Evolutionary conservation across 164 flowering plant genomes (phyloP), one percentile per base, ranked within the genome.

Genomic region (Houttuynia cordata): DNA sequence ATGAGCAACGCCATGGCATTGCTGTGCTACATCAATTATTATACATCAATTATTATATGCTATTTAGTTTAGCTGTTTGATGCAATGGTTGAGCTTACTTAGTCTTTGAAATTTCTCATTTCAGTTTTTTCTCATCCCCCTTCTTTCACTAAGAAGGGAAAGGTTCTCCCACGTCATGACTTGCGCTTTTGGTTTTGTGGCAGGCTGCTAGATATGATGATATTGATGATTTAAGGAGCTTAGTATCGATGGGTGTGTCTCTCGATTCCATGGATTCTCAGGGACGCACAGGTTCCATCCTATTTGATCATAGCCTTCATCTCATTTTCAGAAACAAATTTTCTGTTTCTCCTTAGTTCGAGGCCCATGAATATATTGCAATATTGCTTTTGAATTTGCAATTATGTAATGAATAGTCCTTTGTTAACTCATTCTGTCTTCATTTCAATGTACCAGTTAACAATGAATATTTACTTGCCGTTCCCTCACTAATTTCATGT

Each of bases 141-240:
- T n/a, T n/a, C n/a, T n/a, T n/a, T n/a, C n/a, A n/a, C 17, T 24
- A 30, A 39, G 59, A 57, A 57, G 6, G 30, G 25, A 53, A 21
- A 53, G 10, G 14, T 10, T 5, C 25, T 25, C 19, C 58, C 40
- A 15, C 10, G 12, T 45, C 49, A 45, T 45, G 17, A 45, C 37
- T 1, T 15, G 23, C 7, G 7, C 0, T 53, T 51, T 34, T 22
- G 20, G 61, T 45, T 13, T 22, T 51, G 21, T 20, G 37, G 61
- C 83, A 91, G 95, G 96, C 98, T 65, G 98, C 96, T 63, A 82
- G 98, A 68, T 91, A 88, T 71, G 79, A 78, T 58, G 96, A 88
- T 58, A 67, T 91, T 42, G 92, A 88, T 57, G 92, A 88, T 67
- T n/a, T 88, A 8, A 61, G 20, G 63, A 79, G 75, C 71, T 71